A percentile compares a stretch with the other conserved stretches of the same genome.
phyloP scores from a whole-genome alignment of 176 grass and related monocot species.

The Poa pratensis region DNA sequence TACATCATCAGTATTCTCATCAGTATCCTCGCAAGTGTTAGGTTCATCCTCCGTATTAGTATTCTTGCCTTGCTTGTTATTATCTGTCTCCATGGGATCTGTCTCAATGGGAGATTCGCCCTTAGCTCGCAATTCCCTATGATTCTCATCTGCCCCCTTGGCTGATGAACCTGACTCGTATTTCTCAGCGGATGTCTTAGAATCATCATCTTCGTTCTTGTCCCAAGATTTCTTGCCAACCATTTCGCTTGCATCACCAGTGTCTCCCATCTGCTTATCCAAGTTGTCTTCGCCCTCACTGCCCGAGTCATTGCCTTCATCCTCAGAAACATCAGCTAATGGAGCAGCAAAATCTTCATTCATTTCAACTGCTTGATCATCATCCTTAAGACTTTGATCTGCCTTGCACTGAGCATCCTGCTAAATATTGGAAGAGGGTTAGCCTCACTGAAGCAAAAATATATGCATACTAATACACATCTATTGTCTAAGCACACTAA shows the following conservation, averaged over 20 bases:
- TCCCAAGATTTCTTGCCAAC: conserved; percentile 84
- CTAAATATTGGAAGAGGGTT: conserved; percentile 39
- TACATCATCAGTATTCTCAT: conserved; percentile 52
- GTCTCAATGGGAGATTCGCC: conserved; percentile 67
- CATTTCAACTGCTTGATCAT: conserved; percentile 80
- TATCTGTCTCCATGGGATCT: conserved; percentile 62
- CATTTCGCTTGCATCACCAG: conserved; percentile 75
- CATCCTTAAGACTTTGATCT: conserved; percentile 65
- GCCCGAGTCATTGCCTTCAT: conserved; percentile 59
- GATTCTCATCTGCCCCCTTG: conserved; percentile 59
- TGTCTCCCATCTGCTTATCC: conserved; percentile 90
- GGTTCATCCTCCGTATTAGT: conserved; percentile 61
- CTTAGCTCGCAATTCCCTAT: conserved; percentile 85
- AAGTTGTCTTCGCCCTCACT: conserved; percentile 77
- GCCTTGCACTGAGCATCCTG: conserved; percentile 64
- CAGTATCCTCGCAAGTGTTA: conserved; percentile 50
- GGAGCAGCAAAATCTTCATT: conserved; percentile 68
- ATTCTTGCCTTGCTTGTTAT: conserved; percentile 50
- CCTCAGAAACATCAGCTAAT: conserved; percentile 75
- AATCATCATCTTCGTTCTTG: conserved; percentile 78
- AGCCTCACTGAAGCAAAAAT: conserved; percentile 11
- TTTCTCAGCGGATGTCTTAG: conserved; percentile 66
- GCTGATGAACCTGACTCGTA: conserved; percentile 76
- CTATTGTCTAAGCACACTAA: conserved; percentile 41
- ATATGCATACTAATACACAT: background rate